These are phyloP conservation scores for Suhomyces sp. DNA, from an alignment of 805 yeast species.

Conservation along the genomic window DNA sequence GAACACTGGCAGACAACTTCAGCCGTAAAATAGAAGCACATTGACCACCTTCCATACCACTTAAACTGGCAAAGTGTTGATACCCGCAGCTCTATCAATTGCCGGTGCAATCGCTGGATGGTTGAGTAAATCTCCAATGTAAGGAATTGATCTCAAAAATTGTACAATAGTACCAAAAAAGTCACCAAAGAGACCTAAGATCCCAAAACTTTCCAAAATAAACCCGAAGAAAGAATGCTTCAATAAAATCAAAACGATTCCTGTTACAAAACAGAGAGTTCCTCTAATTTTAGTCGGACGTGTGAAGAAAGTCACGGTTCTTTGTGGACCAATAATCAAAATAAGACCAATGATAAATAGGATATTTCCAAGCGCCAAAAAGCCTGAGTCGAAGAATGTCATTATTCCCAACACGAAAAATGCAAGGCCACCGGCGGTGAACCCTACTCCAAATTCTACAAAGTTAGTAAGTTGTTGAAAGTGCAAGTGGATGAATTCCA, in stretches of 20 bases:
- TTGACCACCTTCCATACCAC: no score
- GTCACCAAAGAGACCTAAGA: slow-evolving; percentile 86
- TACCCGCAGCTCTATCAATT: slow-evolving; percentile 43
- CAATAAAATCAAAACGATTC: slow-evolving; percentile 70
- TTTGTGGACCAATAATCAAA: slow-evolving; percentile 82
- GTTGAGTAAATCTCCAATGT: slow-evolving; percentile 81
- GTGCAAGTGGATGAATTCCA: no score
- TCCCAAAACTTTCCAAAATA: slow-evolving; percentile 82
- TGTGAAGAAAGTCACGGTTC: slow-evolving; percentile 78
- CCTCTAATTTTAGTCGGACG: slow-evolving; percentile 88
- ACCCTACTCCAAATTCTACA: slow-evolving; percentile 85
- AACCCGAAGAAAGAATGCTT: slow-evolving; percentile 85
- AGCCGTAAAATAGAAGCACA: no score
- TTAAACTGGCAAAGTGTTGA: slow-evolving; percentile 41
- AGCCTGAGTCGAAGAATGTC: slow-evolving; percentile 84
- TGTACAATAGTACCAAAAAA: slow-evolving; percentile 87
- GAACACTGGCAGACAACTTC: no score
- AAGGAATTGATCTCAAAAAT: slow-evolving; percentile 82
- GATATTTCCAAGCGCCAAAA: slow-evolving; percentile 86
- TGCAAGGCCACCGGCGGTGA: slow-evolving; percentile 80
- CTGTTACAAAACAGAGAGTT: slow-evolving; percentile 71
- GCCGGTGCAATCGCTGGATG: slow-evolving; percentile 81
- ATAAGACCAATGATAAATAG: slow-evolving; percentile 78
- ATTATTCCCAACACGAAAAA: slow-evolving; percentile 80
- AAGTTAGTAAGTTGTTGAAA: no score